Conservation (phyloP, 2,329 filamentous ascomycete species). For the Colletotrichum sidae region DNA sequence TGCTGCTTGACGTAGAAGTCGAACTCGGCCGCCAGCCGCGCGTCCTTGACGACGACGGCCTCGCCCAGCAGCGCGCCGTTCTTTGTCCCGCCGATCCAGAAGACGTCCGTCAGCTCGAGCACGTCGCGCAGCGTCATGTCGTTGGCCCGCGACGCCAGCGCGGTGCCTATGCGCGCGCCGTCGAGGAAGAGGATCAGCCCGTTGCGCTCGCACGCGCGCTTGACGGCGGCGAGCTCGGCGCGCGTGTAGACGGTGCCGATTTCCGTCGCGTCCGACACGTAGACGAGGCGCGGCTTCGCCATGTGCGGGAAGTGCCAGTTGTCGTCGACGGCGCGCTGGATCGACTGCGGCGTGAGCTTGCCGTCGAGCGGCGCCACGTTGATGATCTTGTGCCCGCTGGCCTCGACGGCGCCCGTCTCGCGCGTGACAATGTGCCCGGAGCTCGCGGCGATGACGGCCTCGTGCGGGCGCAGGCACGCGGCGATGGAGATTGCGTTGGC, state of each 20-base stretch:
- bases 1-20: constrained; percentile 64
- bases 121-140: constrained; percentile 58
- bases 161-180: constrained; percentile 56
- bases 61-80: constrained; percentile 63
- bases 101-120: constrained; percentile 61
- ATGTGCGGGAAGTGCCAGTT: constrained; percentile 65
- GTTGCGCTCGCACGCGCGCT: constrained; percentile 54
- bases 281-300: constrained; percentile 62
- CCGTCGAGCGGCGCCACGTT: constrained; percentile 57
- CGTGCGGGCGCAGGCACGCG: constrained; percentile 61
- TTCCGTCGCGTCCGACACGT: constrained; percentile 64
- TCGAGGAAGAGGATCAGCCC: constrained; percentile 59
- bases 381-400: constrained; percentile 64
- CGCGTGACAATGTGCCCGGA: constrained; percentile 62
- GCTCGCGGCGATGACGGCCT: constrained; percentile 62
- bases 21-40: constrained; percentile 56
- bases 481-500: constrained; percentile 65
- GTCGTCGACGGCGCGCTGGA: constrained; percentile 56
- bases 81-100: constrained; percentile 67
- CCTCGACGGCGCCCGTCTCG: constrained; percentile 63
- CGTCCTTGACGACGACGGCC: constrained; percentile 60
- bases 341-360: constrained; percentile 57
- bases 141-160: constrained; percentile 54
- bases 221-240: constrained; percentile 54
- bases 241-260: constrained; percentile 61